Base-by-base conservation (phyloP, 2,329 filamentous ascomycete species). In the Nigrospora sphaerica region DNA sequence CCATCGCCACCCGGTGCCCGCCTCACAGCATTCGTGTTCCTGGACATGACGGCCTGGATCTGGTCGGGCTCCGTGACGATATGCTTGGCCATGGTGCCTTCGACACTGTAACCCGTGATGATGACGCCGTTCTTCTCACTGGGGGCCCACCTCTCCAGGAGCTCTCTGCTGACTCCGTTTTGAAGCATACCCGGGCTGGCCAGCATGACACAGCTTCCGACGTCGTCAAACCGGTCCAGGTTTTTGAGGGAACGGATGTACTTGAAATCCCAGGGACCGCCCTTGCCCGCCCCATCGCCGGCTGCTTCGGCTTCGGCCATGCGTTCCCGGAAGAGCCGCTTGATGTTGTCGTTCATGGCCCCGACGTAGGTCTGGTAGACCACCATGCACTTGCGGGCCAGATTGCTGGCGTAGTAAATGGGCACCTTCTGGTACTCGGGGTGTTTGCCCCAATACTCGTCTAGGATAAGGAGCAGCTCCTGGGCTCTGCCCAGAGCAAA, bases 261-360 rank as follows among this genome's bases (percentile, higher is more conserved):
- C 55, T 88, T 88, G 69, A 98, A 97, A 58, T 98, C 93, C 91
- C 93, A 98, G 0, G 93, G 93, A 0, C 87, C 87, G 33, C 88
- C 91, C 59, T 87, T 91, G 9, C 81, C 82, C 7, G 78, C 78
- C 3, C 77, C 78, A 54, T 90, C 86, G 10, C 88, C 87, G 32
- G 82, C 83, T 0, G 86, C 85, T 63, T 95, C 88, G 11, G 89
- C 88, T 63, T 95, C 89, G 4, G 88, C 89, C 81, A 95, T 95
- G 41, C 89, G 83, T 65, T 95, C 90, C 45, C 86, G 79, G 67
- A 96, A 96, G n/a, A 95, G 78, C 12, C 88, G 81, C 65, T 95
- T 96, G 72, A 98, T 97, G 59, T 96, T 97, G 61, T 97, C 92
- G 63, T 98, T 98, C 93, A 98, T 98, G 46, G 91, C 90, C 42